Base-by-base conservation (phyloP, 1,139 yeast species). In the Sugiyamaella castrensis region DNA sequence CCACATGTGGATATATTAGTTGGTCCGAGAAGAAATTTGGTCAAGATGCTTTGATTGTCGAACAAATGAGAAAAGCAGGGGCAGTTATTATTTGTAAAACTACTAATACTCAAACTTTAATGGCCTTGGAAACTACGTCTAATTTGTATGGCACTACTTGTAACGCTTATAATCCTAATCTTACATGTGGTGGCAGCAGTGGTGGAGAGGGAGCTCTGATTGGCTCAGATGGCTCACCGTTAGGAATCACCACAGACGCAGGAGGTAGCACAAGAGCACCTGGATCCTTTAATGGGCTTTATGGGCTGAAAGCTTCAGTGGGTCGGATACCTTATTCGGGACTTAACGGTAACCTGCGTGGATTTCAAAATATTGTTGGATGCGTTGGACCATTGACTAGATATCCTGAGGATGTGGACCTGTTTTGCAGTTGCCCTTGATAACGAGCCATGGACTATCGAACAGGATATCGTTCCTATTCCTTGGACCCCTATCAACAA, bases 191-290 rank as follows among this genome's bases (percentile, higher is more conserved):
- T 31, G 86, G 86, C 1, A 75, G 81, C 3, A 74, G 81, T 10
- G 84, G 84, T 8, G 86, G 86, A 40, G 85, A 79, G 60, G 84
- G 79, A 11, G 75, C 84, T 0, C 60, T 80, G n/a, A 60, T 79
- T 27, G 81, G 75, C 1, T 62, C 75, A 26, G 69, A 70, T 38
- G 82, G 77, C 8, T 69, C 81, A 0, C 61, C 71, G 8, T 54
- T 79, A 31, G 85, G 84, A 0, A 63, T 80, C 36, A 84, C 84
- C 8, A 78, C 84, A n/a, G 86, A 82, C 63, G 78, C 81, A 56
- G 86, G 84, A 11, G 86, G 87, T 3, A 72, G 79, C 29, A 77
- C 81, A 44, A 67, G 86, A 47, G 71, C 72, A 50, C 86, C 87
- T 1, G 76, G 82, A 3, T 69, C 75, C 9, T 75, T 75, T 53